A percentile compares a stretch with the other conserved stretches of the same genome.
Evolutionary conservation across 1,284 basidiomycete genomes (phyloP).

Genomic region (Inonotus hispidus): DNA sequence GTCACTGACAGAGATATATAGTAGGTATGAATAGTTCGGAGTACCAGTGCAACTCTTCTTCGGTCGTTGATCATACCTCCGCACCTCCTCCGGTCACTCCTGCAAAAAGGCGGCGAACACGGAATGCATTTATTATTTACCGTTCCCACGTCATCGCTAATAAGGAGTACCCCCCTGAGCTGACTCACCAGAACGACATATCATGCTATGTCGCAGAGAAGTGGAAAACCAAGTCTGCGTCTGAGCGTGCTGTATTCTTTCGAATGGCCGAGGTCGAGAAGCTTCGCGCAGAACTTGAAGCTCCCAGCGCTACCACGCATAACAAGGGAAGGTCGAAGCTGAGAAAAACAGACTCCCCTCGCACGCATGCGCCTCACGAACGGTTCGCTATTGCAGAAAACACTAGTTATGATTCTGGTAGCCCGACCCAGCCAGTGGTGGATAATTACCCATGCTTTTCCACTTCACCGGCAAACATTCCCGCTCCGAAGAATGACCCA

Average conservation of each 20-base stretch:
- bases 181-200: slow-evolving; percentile 5
- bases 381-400: slow-evolving; percentile 16
- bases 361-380: slow-evolving; percentile 31
- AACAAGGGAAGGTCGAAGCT: slow-evolving; percentile 24
- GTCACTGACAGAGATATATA: neutral
- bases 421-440: neutral
- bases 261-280: neutral
- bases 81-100: neutral
- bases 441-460: neutral
- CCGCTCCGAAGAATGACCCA: neutral
- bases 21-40: neutral
- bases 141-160: neutral
- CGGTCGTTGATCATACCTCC: neutral
- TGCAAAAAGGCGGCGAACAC: neutral
- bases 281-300: neutral
- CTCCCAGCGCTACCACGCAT: neutral
- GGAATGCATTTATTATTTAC: slow-evolving; percentile 12
- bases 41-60: neutral
- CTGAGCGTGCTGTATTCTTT: neutral
- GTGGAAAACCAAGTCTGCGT: neutral
- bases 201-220: neutral
- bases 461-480: neutral
- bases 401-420: neutral
- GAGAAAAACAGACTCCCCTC: slow-evolving; percentile 22
- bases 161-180: neutral